phyloP scores from a whole-genome alignment of 495 filamentous ascomycete genomes.

The Amphirosellinia nigrospora region DNA sequence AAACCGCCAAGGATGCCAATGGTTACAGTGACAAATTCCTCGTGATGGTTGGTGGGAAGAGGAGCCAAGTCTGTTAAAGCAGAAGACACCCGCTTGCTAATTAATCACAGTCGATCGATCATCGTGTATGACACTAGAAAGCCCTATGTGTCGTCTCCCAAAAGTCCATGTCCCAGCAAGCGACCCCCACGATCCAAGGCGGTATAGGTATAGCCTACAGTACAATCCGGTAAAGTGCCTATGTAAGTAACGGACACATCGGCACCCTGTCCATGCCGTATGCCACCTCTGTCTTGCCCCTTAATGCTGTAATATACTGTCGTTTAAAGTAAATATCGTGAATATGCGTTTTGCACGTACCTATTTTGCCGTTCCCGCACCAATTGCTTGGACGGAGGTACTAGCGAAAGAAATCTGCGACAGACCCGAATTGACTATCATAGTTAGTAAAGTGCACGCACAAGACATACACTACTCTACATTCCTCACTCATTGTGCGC shows the following conservation, averaged over 20 bases:
- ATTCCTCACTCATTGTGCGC: slow-evolving; percentile 5
- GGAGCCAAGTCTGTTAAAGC: slow-evolving; percentile 7
- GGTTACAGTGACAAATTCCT: slow-evolving; percentile 13
- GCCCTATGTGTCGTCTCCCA: neutral
- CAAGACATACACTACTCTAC: neutral
- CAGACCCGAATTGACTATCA: neutral
- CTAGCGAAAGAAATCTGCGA: neutral
- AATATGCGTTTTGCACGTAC: neutral
- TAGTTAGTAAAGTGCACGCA: neutral
- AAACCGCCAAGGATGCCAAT: slow-evolving; percentile 11
- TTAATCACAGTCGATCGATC: neutral
- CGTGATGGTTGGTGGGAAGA: slow-evolving; percentile 8
- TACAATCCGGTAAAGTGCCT: no score
- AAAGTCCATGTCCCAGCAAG: neutral
- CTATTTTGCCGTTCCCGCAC: neutral
- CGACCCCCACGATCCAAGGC: slow-evolving; percentile 11
- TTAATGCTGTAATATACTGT: neutral
- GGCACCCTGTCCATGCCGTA: neutral
- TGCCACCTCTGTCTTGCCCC: neutral
- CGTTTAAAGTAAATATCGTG: neutral
- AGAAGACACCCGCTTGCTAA: slow-evolving; percentile 8
- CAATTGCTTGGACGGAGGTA: neutral
- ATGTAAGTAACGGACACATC: slow-evolving; percentile 7
- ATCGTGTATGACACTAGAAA: neutral
- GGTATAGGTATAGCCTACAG: no score